Percentiles rank a stretch among this genome's conserved stretches.
Evolutionary conservation across 164 flowering plant genomes (phyloP).

Genomic region (Stephania japonica): DNA sequence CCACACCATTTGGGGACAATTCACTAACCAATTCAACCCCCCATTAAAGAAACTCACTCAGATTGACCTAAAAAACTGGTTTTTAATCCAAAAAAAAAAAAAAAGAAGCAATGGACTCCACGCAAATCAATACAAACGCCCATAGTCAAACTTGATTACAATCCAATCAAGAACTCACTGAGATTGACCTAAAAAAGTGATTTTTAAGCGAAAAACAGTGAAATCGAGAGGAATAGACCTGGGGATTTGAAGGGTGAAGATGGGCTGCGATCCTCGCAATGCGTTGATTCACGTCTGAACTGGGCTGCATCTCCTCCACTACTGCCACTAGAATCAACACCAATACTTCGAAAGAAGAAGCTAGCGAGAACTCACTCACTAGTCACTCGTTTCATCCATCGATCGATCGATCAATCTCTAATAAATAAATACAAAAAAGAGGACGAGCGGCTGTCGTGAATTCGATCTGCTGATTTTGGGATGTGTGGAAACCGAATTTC

Average conservation of each 20-base stretch:
- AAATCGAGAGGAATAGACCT: constrained; percentile 25
- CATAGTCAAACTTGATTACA: no score
- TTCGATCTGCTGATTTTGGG: constrained; percentile 23
- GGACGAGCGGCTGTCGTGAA: constrained; percentile 20
- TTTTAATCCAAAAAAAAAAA: not conserved
- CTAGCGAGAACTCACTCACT: not conserved
- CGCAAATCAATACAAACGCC: no score
- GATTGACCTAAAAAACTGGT: not conserved
- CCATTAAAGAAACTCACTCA: not conserved
- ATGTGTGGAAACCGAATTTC: constrained; percentile 31
- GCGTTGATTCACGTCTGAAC: constrained; percentile 46
- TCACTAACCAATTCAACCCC: not conserved
- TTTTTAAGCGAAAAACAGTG: no score
- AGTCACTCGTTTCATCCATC: no score
- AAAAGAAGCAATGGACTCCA: not conserved
- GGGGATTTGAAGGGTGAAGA: constrained; percentile 53
- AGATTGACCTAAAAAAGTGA: no score
- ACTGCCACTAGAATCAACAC: no score
- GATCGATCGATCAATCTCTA: not conserved
- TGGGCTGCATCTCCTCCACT: constrained; percentile 31
- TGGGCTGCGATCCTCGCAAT: constrained; percentile 80
- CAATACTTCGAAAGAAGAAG: constrained; percentile 6
- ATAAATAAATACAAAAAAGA: not conserved
- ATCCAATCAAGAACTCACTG: no score
- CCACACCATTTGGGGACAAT: no score